phyloP scores from a whole-genome alignment of 176 grass and related monocot species.

The Miscanthus lutarioriparius region DNA sequence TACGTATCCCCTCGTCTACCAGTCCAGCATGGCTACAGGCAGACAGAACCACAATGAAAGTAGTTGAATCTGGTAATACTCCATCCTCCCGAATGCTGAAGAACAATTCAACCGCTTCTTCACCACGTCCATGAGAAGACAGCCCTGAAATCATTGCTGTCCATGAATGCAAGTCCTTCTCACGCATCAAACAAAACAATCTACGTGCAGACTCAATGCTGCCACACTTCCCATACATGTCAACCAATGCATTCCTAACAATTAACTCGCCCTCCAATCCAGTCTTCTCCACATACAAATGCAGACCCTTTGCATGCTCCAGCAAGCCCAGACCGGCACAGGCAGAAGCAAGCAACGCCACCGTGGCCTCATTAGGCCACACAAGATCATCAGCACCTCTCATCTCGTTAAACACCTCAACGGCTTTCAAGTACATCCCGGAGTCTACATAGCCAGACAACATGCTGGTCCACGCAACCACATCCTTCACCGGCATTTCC shows the following conservation, averaged over 20 bases:
- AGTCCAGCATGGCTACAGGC: constrained; percentile 80
- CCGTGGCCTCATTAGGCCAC: constrained; percentile 39
- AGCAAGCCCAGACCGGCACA: constrained; percentile 49
- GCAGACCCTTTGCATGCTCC: constrained; percentile 48
- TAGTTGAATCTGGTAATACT: constrained; percentile 55
- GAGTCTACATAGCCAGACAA: constrained; percentile 33
- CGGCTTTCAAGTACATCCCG: constrained; percentile 16
- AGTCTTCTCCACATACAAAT: constrained; percentile 50
- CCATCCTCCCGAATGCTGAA: constrained; percentile 37
- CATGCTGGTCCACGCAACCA: constrained; percentile 57
- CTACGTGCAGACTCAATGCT: constrained; percentile 34
- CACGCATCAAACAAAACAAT: constrained; percentile 48
- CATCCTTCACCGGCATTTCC: constrained; percentile 44
- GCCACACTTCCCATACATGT: constrained; percentile 70
- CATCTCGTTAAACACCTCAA: constrained; percentile 50
- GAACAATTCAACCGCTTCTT: constrained; percentile 45
- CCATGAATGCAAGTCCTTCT: constrained; percentile 72
- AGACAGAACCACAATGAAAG: constrained; percentile 62
- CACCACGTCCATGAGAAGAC: constrained; percentile 56
- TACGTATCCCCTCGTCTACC: constrained; percentile 55
- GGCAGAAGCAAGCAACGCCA: constrained; percentile 49
- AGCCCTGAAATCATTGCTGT: constrained; percentile 59
- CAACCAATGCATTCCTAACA: constrained; percentile 56
- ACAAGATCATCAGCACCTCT: not conserved
- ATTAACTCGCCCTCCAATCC: constrained; percentile 48